phyloP scores from a whole-genome alignment of 2,329 filamentous ascomycete genomes.

The Apiospora malaysiana region DNA sequence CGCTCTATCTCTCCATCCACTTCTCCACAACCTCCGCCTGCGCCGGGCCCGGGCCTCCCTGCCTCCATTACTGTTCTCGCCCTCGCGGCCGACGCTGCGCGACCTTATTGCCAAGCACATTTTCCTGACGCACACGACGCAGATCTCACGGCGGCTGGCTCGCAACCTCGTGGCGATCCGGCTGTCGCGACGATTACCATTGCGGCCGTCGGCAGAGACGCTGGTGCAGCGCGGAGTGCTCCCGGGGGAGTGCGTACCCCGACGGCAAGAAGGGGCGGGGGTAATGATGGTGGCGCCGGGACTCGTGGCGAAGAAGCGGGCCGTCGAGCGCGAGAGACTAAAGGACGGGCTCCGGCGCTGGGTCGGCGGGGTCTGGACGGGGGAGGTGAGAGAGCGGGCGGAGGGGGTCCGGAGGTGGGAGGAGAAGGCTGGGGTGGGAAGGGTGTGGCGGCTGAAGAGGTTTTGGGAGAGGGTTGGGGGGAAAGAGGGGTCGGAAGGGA shows the following conservation, averaged over 20 bases:
- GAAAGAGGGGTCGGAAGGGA: neutral
- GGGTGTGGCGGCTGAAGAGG: conserved; percentile 65
- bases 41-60: conserved; percentile 61
- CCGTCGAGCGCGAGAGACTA: conserved; percentile 69
- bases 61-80: conserved; percentile 59
- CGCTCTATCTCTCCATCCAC: conserved; percentile 65
- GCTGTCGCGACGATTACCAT: conserved; percentile 64
- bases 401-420: conserved; percentile 54
- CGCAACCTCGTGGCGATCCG: conserved; percentile 70
- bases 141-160: conserved; percentile 67
- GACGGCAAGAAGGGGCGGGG: neutral
- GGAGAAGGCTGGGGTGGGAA: conserved; percentile 57
- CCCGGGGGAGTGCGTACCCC: conserved; percentile 64
- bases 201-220: conserved; percentile 63
- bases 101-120: conserved; percentile 70
- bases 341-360: conserved; percentile 71
- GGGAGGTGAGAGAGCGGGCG: conserved; percentile 56
- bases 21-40: conserved; percentile 68
- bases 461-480: conserved; percentile 69
- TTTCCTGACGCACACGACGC: conserved; percentile 69
- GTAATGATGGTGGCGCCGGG: conserved; percentile 56
- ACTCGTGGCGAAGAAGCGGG: conserved; percentile 66
- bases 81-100: conserved; percentile 62
- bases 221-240: conserved; percentile 70
- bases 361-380: conserved; percentile 64